Evolutionary conservation across 345 rosid genomes (phyloP), one percentile per base, ranked within the genome.

Genomic region (Euphorbia lathyris): DNA sequence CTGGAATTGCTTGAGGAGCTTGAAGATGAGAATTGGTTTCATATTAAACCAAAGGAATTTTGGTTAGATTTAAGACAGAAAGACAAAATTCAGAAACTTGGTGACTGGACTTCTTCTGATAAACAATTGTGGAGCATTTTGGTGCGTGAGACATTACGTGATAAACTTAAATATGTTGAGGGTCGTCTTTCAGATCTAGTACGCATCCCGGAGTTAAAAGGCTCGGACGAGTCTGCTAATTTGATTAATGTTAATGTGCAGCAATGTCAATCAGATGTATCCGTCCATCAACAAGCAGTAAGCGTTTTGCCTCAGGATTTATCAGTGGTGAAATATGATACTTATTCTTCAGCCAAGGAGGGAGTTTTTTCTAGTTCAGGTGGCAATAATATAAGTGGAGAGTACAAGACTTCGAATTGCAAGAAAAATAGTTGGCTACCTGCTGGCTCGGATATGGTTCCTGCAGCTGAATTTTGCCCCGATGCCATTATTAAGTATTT

Each of bases 11-110:
- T 88, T 63, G 85, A 85, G 73, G 77, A 75, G 50, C 72, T 63
- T 51, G 79, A 78, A 76, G 73, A 76, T 53, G 75, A 73, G 45
- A 38, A 68, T 50, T 85, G 72, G 50, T 53, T 88, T 50, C 76
- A 89, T 14, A 85, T 88, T 59, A 90, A 93, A 7, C 74, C 76
- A 40, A 77, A 83, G 77, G 92, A 88, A 76, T 72, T 88, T 43
- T 93, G 98, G 98, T 88, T 85, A 78, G 98, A 90, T 70, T 34
- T 90, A 45, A 78, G 89, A 55, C 86, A 67, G 47, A 87, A 73
- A 58, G 69, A 72, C 16, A 83, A 61, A n/a, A 85, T 83, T 79
- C 43, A 57, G 50, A 79, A 70, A 72, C 63, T 86, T 40, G 67
- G 72, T 67, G 83, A 88, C 27, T 93, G 97, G 92, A 85, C 87